Conservation (phyloP, 2,329 filamentous ascomycete species). For the Fusarium robinianum region DNA sequence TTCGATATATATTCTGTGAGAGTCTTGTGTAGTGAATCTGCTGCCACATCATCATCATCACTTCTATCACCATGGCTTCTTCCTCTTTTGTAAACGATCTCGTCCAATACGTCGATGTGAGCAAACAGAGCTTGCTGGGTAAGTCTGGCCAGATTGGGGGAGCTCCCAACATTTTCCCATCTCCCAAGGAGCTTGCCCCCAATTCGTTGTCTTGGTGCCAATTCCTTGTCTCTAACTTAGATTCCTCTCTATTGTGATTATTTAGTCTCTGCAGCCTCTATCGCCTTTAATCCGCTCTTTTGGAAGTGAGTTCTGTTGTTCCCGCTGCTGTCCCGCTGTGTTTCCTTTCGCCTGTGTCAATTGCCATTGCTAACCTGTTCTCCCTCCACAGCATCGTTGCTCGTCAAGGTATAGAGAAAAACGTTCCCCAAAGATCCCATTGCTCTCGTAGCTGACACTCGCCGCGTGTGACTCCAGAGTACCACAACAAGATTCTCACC, state of each 20-base stretch:
- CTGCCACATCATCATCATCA: slow-evolving; percentile 10
- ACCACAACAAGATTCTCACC: slow-evolving; percentile 86
- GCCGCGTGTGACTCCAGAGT: slow-evolving; percentile 67
- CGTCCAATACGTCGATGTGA: slow-evolving; percentile 69
- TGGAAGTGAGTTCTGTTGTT: slow-evolving; percentile 79
- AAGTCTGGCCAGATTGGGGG: slow-evolving; percentile 41
- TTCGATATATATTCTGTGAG: neutral
- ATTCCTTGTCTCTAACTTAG: slow-evolving; percentile 20
- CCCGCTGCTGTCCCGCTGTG: too few species aligned
- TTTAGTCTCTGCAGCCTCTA: slow-evolving; percentile 76
- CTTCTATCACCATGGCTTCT: slow-evolving; percentile 45
- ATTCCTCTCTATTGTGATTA: slow-evolving; percentile 7
- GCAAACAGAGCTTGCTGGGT: slow-evolving; percentile 70
- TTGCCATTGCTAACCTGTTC: slow-evolving; percentile 40
- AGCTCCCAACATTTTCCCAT: neutral
- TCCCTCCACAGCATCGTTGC: slow-evolving; percentile 69
- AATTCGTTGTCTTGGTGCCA: slow-evolving; percentile 22
- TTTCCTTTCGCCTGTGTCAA: slow-evolving; percentile 1
- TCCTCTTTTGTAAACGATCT: slow-evolving; percentile 47
- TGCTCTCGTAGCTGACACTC: slow-evolving; percentile 20
- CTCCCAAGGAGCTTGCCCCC: slow-evolving; percentile 5
- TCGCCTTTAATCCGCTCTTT: slow-evolving; percentile 97
- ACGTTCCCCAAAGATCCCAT: neutral
- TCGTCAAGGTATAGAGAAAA: slow-evolving; percentile 66
- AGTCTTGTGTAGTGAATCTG: slow-evolving; percentile 25